Evolutionary conservation across 805 yeast genomes (phyloP), one percentile per base, ranked within the genome.

Genomic region (Candida schatavii): DNA sequence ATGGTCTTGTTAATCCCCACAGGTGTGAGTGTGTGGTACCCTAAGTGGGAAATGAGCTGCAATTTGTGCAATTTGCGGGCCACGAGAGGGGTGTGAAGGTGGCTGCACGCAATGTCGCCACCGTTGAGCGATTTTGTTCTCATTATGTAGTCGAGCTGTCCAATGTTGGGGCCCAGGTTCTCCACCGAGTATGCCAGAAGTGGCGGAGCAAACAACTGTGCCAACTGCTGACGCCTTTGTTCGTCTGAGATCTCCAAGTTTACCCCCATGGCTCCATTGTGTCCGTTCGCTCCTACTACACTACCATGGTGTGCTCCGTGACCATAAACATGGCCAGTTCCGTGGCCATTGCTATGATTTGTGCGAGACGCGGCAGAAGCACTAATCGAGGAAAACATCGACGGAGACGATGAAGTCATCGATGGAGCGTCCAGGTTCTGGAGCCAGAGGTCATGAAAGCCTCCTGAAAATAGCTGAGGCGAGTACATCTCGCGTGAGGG

Each of bases 121-220:
- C 42, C 21, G 32, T 28, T 19, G 31, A 34, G 23, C 13, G 43
- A 44, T 28, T 46, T 49, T n/a, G 43, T 45, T 30, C 35, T 34
- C 22, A 50, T 48, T 4, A 51, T 50, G 37, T 48, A 50, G 19
- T 51, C 56, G 27, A 52, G 43, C 40, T 54, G 50, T 11, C 45
- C 33, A 6, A 53, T 18, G 34, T 50, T 52, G 6, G 58, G 53
- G 1, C 64, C 66, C 9, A 63, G 60, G 42, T 64, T 59, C 17
- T 73, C 76, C 3, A 81, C 68, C 0, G 80, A 69, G 49, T 78
- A 79, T 2, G 81, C 77, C 15, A 77, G 70, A 18, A 79, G 55
- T 6, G 83, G 80, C 2, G 82, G 83, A 1, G 78, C 78, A 46
- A 57, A 66, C n/a, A 57, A 51, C 28, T 52, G 49, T 25, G 46